Evolutionary conservation across 495 filamentous ascomycete genomes (phyloP).

Genomic region (Platismatia glauca): DNA sequence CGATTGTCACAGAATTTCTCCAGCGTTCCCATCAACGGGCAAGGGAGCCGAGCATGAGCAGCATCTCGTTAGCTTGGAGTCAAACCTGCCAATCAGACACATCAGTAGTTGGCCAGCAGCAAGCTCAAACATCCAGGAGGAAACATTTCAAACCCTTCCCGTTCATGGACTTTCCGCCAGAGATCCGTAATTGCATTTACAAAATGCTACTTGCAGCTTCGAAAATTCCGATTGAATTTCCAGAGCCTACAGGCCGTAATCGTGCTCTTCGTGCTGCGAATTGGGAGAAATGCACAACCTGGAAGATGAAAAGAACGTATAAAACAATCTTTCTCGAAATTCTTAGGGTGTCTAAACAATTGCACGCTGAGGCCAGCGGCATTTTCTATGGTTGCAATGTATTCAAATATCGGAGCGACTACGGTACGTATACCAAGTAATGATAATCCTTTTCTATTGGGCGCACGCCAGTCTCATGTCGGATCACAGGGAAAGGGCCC

Average conservation of each 20-base stretch:
- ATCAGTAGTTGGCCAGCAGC: not conserved
- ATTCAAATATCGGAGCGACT: slow-evolving; percentile 17
- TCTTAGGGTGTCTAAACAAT: slow-evolving; percentile 10
- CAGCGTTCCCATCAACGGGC: not conserved
- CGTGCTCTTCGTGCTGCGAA: not conserved
- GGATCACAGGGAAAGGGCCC: slow-evolving; percentile 39
- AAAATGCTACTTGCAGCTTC: slow-evolving; percentile 11
- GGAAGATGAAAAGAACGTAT: not conserved
- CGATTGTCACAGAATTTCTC: not conserved
- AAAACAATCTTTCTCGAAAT: slow-evolving; percentile 19
- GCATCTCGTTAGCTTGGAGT: not conserved
- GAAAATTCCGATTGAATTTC: slow-evolving; percentile 13
- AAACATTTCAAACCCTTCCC: slow-evolving; percentile 4
- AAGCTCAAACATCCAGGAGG: not conserved
- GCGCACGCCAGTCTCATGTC: slow-evolving; percentile 18
- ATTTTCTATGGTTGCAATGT: slow-evolving; percentile 20
- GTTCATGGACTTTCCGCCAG: slow-evolving; percentile 9
- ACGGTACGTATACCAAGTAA: slow-evolving; percentile 23
- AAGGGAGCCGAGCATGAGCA: not conserved
- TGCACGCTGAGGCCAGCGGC: slow-evolving; percentile 15
- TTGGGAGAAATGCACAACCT: slow-evolving; percentile 10
- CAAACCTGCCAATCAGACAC: not conserved
- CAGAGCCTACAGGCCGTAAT: slow-evolving; percentile 6
- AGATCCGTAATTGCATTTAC: slow-evolving; percentile 15
- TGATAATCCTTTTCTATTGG: slow-evolving; percentile 48